phyloP scores from a whole-genome alignment of 768 basidiomycete species.

The Auricularia auricula-judae region DNA sequence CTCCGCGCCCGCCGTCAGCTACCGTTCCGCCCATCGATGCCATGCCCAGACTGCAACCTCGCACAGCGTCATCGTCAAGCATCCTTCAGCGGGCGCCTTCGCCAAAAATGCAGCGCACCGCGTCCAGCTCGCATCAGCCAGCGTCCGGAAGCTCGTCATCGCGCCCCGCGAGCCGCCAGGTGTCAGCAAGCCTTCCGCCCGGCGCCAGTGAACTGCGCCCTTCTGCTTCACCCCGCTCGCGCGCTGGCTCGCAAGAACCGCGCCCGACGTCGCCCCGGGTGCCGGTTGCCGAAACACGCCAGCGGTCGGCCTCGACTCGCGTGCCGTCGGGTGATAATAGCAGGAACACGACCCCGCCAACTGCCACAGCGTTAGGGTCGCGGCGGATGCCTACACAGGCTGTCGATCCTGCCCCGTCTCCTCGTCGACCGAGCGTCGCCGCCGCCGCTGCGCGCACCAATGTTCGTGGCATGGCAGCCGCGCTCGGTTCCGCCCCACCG shows the following conservation, averaged over 20 bases:
- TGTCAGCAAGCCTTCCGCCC: background rate
- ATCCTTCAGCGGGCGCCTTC: background rate
- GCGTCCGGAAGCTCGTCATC: background rate
- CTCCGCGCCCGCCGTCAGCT: background rate
- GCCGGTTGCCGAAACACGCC: too few species aligned
- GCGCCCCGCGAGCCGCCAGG: background rate
- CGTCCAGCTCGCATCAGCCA: background rate
- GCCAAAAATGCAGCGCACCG: background rate
- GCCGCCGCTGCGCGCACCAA: background rate
- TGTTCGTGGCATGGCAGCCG: background rate
- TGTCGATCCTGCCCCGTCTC: background rate
- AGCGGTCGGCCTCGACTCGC: too few species aligned
- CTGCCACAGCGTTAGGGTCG: too few species aligned
- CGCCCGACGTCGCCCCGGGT: too few species aligned
- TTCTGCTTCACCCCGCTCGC: too few species aligned
- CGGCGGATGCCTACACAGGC: background rate
- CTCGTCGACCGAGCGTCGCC: background rate
- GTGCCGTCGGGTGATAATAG: too few species aligned
- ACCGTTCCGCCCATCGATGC: background rate
- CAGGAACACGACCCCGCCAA: too few species aligned
- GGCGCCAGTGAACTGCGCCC: background rate
- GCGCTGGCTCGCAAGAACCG: too few species aligned
- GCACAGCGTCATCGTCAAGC: background rate
- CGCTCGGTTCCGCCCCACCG: background rate
- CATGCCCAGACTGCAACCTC: background rate